Evolutionary conservation across 495 filamentous ascomycete species (phyloP), one percentile per base, ranked within the genome.

Genomic region (Beverwykella pulmonaria): DNA sequence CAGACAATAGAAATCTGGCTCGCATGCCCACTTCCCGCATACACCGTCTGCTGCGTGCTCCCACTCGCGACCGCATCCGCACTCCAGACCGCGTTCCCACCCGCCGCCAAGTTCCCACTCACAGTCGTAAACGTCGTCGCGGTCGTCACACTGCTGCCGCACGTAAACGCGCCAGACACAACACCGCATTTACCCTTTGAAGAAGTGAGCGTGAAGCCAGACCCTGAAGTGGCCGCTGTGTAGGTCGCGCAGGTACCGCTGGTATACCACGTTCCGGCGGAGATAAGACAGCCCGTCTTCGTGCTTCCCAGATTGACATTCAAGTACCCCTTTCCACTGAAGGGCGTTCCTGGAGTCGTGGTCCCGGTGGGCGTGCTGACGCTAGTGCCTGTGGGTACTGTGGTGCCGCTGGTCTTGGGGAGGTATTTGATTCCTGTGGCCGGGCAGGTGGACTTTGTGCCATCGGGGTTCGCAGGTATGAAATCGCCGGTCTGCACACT

Each of bases 401-500:
- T n/a, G 59, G 59, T 71, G 30, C 57, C 59, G 17, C 55, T 54
- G 29, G 53, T 75, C 72, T 92, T 92, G n/a, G 87, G 88, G 19
- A 86, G 80, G 71, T 91, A 92, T 65, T 82, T 82, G 54, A 92
- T 84, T 17, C 87, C 86, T 0, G 65, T 79, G 19, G 77, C 67
- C 19, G 88, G 82, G 71, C 89, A 92, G 67, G 81, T 84, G 36
- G 86, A 88, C 48, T 80, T 84, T 27, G 81, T 78, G 23, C 88
- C 87, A 61, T 87, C 86, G 71, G 86, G 86, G 17, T 80, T 61
- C 0, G 85, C 79, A 20, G 90, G 79, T 20, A 92, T 82, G 71
- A 95, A 95, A 54, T 85, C 77, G 25, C 92, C 92, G 6, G 82
- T 87, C 73, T 92, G 89, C 41, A 96, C 75, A 61, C 83, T 87